Percentiles rank a stretch among this genome's conserved stretches.
Conservation (phyloP, 345 rosid genomes). For the Combretum micranthum region DNA sequence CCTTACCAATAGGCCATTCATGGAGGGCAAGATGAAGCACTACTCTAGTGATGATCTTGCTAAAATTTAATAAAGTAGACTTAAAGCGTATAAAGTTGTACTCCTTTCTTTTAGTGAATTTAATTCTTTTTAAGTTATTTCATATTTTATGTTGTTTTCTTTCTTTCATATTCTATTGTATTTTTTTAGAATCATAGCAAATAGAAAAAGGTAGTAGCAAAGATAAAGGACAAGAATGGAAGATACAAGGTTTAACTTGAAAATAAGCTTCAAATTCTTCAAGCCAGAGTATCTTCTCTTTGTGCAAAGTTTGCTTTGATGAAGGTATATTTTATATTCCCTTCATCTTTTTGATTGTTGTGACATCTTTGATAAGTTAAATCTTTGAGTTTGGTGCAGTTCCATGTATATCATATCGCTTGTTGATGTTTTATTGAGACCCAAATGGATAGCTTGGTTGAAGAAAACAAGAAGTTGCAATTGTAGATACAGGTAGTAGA, state of each 20-base stretch:
- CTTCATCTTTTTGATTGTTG: not conserved
- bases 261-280: constrained; percentile 67
- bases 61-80: too few relatives aligned
- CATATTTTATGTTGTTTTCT: too few relatives aligned
- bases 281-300: constrained; percentile 76
- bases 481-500: too few relatives aligned
- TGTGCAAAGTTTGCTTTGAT: constrained; percentile 73
- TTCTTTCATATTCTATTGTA: too few relatives aligned
- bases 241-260: constrained; percentile 76
- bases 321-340: constrained; percentile 35
- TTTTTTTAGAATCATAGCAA: constrained; percentile 58
- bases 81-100: too few relatives aligned
- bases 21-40: too few relatives aligned
- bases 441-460: constrained; percentile 59
- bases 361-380: too few relatives aligned
- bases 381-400: too few relatives aligned
- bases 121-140: not conserved
- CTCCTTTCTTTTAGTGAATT: not conserved
- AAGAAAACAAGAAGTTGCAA: constrained; percentile 10
- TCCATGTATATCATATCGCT: too few relatives aligned
- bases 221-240: constrained; percentile 87
- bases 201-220: constrained; percentile 85
- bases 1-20: too few relatives aligned
- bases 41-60: too few relatives aligned
- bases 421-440: constrained; percentile 29